Base-by-base conservation (phyloP, 768 basidiomycete genomes). In the Termitomyces sp. region DNA sequence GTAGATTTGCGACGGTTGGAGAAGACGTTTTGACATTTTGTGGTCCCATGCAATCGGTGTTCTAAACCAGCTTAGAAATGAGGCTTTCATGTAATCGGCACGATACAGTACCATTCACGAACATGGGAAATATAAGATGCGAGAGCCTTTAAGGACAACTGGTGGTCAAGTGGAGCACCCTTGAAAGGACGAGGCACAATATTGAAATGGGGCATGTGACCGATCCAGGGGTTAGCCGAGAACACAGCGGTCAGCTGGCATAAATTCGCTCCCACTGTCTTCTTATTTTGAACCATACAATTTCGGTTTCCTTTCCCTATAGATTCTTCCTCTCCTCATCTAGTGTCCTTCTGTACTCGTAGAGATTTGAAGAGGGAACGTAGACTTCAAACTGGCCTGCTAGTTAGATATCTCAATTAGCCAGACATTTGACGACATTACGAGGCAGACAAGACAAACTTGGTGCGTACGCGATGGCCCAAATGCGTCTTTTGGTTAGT, bases 151-250 rank as follows among this genome's bases (percentile, higher is more conserved):
- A 19, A 28, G 42, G 21, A 25, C 43, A 54, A 10, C 3, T 21
- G 23, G 25, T n/a, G 19, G 7, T 8, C 21, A 8, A 41, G 30
- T 23, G n/a, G 51, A 41, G 30, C 11, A 32, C 10, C 32, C n/a
- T n/a, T n/a, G n/a, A 32, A 32, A 32, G 32, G 32, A 11, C 34
- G 3, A 34, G 28, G 25, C 43, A 52, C 43, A 44, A 51, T 54
- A 58, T 55, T 40, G 50, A 50, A 59, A 55, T 30, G 35, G 32
- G 47, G 43, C 67, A 67, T 66, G 67, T 68, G 67, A 68, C 63
- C 45, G 14, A 58, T 37, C 61, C 59, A 67, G 66, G 66, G 61
- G 63, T 61, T 63, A 64, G 55, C 59, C 62, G 59, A 48, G 28
- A 54, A 53, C 42, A 53, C 42, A 43, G 48, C 25, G 60, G 66